phyloP scores from a whole-genome alignment of 768 basidiomycete species.

The Pleurotus pulmonarius region DNA sequence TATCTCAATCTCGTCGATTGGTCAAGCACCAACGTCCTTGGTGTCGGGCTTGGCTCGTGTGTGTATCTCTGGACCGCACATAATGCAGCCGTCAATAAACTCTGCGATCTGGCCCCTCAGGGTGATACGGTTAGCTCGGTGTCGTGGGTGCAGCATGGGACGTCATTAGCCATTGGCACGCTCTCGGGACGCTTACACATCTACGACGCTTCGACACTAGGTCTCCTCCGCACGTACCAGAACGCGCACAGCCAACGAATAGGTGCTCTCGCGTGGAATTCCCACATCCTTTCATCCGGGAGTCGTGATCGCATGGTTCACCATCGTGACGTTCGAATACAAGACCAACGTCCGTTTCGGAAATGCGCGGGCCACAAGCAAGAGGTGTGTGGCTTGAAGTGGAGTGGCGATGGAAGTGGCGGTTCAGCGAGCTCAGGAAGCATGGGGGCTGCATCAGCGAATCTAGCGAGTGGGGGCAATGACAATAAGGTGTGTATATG shows the following conservation, averaged over 20 bases:
- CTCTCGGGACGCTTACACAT: conserved; percentile 87
- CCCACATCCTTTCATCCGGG: conserved; percentile 82
- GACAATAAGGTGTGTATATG: conserved; percentile 99
- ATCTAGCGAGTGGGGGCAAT: conserved; percentile 91
- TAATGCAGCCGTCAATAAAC: conserved; percentile 86
- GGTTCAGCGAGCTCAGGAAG: conserved; percentile 1
- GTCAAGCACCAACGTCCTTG: conserved; percentile 93
- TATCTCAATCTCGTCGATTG: conserved; percentile 98
- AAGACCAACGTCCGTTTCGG: conserved; percentile 60
- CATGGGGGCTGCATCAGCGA: conserved; percentile 37
- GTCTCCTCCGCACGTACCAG: conserved; percentile 75
- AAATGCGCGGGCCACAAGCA: conserved; percentile 77
- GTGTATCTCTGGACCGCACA: conserved; percentile 98
- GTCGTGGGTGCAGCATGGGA: conserved; percentile 92
- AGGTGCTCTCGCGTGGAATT: conserved; percentile 93
- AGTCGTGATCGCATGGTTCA: conserved; percentile 88
- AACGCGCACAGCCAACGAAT: conserved; percentile 86
- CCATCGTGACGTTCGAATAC: conserved; percentile 88
- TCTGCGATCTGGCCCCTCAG: conserved; percentile 74
- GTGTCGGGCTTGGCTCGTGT: conserved; percentile 86
- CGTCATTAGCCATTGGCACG: conserved; percentile 90
- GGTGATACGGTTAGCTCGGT: conserved; percentile 82
- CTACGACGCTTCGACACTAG: conserved; percentile 82
- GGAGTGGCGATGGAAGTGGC: conserved; percentile 54
- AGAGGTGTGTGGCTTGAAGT: conserved; percentile 94